Conservation (phyloP, 73 alveolate genomes). For the Paramecium biaurelia region DNA sequence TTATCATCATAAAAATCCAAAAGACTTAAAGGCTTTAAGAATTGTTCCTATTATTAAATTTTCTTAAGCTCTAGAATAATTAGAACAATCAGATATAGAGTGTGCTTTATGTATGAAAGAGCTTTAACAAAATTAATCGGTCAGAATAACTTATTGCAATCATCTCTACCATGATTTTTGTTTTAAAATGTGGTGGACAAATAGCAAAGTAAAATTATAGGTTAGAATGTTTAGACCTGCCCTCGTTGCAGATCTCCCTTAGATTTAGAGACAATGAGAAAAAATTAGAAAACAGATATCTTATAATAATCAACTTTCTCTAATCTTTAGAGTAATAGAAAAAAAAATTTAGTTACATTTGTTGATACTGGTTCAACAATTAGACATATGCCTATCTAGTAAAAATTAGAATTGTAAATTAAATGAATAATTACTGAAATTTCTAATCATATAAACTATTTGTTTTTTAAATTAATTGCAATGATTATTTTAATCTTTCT, state of each 20-base stretch:
- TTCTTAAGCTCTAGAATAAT: background rate
- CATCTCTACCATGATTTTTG: conserved; percentile 14
- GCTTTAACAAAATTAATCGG: background rate
- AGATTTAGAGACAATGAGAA: conserved; percentile 19
- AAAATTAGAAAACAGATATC: background rate
- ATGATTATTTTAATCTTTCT: background rate
- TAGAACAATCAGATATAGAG: background rate
- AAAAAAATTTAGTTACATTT: conserved; percentile 2
- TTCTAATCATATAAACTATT: background rate
- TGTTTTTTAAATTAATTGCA: background rate
- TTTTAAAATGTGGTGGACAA: conserved; percentile 4
- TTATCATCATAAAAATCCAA: background rate
- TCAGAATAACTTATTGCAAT: conserved; percentile 17
- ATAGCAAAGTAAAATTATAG: background rate
- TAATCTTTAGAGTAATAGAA: background rate
- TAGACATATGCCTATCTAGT: background rate
- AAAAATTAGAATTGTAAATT: background rate
- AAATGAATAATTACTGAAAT: background rate
- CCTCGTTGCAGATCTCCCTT: background rate
- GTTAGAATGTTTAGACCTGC: background rate
- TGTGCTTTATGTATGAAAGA: background rate
- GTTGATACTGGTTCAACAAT: background rate
- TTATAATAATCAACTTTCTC: background rate
- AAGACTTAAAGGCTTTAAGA: background rate
- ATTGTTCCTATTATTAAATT: background rate